These are phyloP conservation scores for Lanmaoa pseudosensibilis DNA, from an alignment of 768 basidiomycete genomes.

Conservation along the genomic window DNA sequence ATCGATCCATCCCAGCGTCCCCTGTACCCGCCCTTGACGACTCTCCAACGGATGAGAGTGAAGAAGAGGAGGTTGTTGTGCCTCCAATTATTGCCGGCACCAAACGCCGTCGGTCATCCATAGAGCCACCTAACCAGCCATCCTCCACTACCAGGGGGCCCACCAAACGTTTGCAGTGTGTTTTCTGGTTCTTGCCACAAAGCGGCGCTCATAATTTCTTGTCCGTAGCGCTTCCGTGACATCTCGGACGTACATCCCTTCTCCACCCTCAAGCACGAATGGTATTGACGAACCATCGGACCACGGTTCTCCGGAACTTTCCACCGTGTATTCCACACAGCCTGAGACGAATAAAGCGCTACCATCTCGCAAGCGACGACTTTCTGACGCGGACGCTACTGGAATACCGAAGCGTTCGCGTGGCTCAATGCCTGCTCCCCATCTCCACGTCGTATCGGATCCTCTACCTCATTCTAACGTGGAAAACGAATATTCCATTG, in stretches of 20 bases:
- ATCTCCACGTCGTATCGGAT: slow-evolving; percentile 33
- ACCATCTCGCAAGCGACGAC: slow-evolving; percentile 36
- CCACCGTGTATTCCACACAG: background rate
- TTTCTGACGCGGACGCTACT: slow-evolving; percentile 33
- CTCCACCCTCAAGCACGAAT: slow-evolving; percentile 14
- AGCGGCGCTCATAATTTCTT: accelerated
- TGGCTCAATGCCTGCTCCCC: slow-evolving; percentile 13
- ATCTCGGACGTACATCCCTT: slow-evolving; percentile 8
- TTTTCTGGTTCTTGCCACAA: background rate
- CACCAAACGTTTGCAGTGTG: slow-evolving; percentile 27
- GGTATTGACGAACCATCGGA: background rate
- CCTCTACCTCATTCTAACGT: slow-evolving; percentile 22
- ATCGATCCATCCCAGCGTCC: slow-evolving; percentile 1
- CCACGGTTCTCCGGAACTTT: background rate
- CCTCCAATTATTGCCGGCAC: slow-evolving; percentile 17
- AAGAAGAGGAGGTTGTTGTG: slow-evolving; percentile 7
- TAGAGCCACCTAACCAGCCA: background rate
- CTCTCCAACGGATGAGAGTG: slow-evolving; percentile 13
- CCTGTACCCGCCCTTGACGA: slow-evolving; percentile 12
- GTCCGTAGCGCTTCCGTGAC: background rate
- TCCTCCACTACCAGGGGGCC: background rate
- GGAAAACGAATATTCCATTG: slow-evolving; percentile 25
- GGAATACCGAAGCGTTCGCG: slow-evolving; percentile 31
- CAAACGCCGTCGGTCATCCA: slow-evolving; percentile 20
- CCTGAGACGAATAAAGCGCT: background rate